Evolutionary conservation across 148 eudicot genomes (phyloP), one percentile per base, ranked within the genome.

Genomic region (Chenopodium berlandieri): DNA sequence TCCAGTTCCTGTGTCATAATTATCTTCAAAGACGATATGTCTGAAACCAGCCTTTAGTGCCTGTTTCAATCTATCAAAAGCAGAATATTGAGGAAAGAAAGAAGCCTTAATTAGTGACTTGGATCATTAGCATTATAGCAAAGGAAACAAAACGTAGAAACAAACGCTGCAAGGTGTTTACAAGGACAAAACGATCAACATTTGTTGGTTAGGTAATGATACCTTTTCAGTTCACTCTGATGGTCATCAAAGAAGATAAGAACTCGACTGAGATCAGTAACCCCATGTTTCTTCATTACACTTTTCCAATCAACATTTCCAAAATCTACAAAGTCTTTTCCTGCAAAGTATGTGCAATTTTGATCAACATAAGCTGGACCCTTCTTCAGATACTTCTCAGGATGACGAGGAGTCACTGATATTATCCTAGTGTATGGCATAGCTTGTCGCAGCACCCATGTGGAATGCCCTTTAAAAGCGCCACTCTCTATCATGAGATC

Each of bases 1-100:
- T 77, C 98, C 99, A 82, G 95, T 94, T 75, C 99, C 99, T 71
- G 99, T 96, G 83, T 96, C 99, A 82, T 96, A 96, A 84, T 96
- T 96, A 89, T 96, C 99, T 90, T 96, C 99, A 82, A 96, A 96
- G 30, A 96, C 86, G 79, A 96, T 93, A 89, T 94, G 97, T 87
- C 80, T 89, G 87, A 96, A 96, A 46, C 99, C 98, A 88, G 93
- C 98, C 83, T 92, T 91, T 80, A 96, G 83, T 77, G 99, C 99
- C 87, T 96, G 99, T 91, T 90, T 94, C 85, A 96, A 84, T 86
- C 99, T 96, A 65, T 81, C 63, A 73, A 86, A 46, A 40, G 44
- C 32, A 77, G 14, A 44, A 65, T 23, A 9, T 66, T 2, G 13
- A n/a, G 47, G 47, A 52, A 72, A 78, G 54, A 77, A 74, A 40